phyloP scores from a whole-genome alignment of 1,284 basidiomycete genomes.

The Sutorius eximius region DNA sequence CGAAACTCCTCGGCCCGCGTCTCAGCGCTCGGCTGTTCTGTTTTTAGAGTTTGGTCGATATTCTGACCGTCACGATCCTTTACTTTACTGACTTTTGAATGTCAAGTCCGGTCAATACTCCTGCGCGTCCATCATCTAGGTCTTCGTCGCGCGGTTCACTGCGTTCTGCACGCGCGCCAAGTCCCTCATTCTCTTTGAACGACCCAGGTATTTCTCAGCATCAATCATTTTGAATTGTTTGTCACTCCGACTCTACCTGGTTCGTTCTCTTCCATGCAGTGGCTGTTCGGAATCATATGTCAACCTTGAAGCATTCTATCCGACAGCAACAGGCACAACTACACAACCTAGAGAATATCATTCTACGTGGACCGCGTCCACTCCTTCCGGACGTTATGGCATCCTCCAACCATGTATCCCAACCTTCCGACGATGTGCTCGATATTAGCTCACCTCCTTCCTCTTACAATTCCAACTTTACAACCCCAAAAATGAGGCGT shows the following conservation, averaged over 20 bases:
- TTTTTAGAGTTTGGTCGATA: conserved; percentile 20
- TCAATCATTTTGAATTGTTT: conserved; percentile 24
- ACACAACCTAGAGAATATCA: conserved; percentile 59
- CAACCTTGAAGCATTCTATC: conserved; percentile 72
- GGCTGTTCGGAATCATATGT: conserved; percentile 69
- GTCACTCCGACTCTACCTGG: conserved; percentile 26
- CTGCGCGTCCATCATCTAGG: conserved; percentile 45
- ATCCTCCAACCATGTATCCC: conserved; percentile 31
- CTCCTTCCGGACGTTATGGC: conserved; percentile 46
- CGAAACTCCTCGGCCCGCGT: conserved; percentile 6
- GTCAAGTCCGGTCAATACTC: conserved; percentile 34
- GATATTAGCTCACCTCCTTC: conserved; percentile 40
- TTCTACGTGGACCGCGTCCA: conserved; percentile 63
- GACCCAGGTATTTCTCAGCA: conserved; percentile 51
- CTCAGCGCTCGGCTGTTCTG: conserved; percentile 1
- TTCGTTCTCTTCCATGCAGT: conserved; percentile 46
- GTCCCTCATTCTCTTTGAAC: conserved; percentile 52
- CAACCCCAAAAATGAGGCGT: conserved; percentile 49
- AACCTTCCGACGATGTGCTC: conserved; percentile 37
- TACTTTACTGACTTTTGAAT: conserved; percentile 28
- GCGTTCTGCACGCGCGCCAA: conserved; percentile 49
- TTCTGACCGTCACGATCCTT: conserved; percentile 30
- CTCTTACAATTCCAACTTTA: conserved; percentile 34
- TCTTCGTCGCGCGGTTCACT: conserved; percentile 60
- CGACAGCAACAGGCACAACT: conserved; percentile 76